Evolutionary conservation across 2,329 filamentous ascomycete genomes (phyloP).

Genomic region (Fusarium siculi): DNA sequence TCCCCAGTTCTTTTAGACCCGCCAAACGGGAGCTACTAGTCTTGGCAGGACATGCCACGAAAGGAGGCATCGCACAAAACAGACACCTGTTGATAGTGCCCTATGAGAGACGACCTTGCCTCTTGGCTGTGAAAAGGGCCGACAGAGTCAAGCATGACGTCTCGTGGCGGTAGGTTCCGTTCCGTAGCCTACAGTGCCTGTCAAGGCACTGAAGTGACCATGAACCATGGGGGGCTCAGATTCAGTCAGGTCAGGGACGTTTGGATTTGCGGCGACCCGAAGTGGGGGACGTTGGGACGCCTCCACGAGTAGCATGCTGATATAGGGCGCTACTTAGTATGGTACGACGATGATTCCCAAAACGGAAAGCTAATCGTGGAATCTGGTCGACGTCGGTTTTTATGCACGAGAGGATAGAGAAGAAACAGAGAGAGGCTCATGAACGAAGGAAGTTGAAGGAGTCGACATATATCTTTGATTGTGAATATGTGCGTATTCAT

Average conservation of each 20-base stretch:
- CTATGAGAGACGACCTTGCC: slow-evolving; percentile 6
- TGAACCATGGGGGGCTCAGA: slow-evolving; percentile 34
- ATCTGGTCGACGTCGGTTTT: slow-evolving; percentile 32
- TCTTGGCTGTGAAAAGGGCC: slow-evolving; percentile 31
- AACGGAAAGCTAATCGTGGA: slow-evolving; percentile 42
- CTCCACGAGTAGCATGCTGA: slow-evolving; percentile 7
- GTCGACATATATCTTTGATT: neutral
- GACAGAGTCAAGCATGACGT: slow-evolving; percentile 31
- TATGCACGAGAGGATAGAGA: slow-evolving; percentile 17
- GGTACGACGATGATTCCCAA: slow-evolving; percentile 35
- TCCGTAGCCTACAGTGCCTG: slow-evolving; percentile 16
- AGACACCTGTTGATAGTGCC: slow-evolving; percentile 15
- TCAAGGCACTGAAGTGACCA: neutral
- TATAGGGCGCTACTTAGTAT: slow-evolving; percentile 13
- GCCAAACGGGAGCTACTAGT: slow-evolving; percentile 35
- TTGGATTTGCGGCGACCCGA: slow-evolving; percentile 40
- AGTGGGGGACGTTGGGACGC: slow-evolving; percentile 36
- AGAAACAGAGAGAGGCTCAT: slow-evolving; percentile 4
- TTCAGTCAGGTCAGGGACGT: slow-evolving; percentile 24
- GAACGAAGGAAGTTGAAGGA: neutral
- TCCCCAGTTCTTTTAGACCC: slow-evolving; percentile 22
- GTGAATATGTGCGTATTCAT: neutral
- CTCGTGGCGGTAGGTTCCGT: slow-evolving; percentile 30
- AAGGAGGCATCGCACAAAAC: slow-evolving; percentile 28
- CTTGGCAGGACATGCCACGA: slow-evolving; percentile 30